Conservation (phyloP, 768 basidiomycete genomes). For the Kwoniella sp. region DNA sequence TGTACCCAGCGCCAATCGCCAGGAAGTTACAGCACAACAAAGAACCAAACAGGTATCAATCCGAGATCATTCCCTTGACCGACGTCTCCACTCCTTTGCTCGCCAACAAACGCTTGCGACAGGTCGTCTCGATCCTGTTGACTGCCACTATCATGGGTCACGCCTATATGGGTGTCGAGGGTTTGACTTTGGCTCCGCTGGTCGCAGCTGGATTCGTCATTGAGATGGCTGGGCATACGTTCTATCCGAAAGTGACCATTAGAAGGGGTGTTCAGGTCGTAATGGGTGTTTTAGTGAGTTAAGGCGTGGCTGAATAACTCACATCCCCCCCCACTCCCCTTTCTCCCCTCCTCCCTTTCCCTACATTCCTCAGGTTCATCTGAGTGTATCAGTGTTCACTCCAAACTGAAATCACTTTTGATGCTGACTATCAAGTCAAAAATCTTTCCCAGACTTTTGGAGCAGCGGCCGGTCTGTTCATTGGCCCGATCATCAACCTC, state of each 20-base stretch:
- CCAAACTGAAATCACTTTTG: too few relatives aligned
- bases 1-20: background rate
- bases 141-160: background rate
- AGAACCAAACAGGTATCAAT: background rate
- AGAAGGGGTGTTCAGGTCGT: background rate
- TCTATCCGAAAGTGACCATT: background rate
- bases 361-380: too few relatives aligned
- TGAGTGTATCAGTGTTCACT: too few relatives aligned
- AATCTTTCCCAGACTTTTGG: background rate
- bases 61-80: background rate
- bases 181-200: background rate
- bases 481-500: background rate
- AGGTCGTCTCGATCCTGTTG: background rate
- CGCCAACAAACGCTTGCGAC: background rate
- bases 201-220: background rate
- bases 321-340: too few relatives aligned
- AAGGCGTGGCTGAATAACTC: background rate
- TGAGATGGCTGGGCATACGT: background rate
- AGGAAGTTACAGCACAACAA: background rate
- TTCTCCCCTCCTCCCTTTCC: too few relatives aligned
- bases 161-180: background rate
- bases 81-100: background rate
- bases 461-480: background rate
- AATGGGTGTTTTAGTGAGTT: background rate
- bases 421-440: background rate